Evolutionary conservation across 1,284 basidiomycete species (phyloP).

Genomic region (Cryptococcus sp.): DNA sequence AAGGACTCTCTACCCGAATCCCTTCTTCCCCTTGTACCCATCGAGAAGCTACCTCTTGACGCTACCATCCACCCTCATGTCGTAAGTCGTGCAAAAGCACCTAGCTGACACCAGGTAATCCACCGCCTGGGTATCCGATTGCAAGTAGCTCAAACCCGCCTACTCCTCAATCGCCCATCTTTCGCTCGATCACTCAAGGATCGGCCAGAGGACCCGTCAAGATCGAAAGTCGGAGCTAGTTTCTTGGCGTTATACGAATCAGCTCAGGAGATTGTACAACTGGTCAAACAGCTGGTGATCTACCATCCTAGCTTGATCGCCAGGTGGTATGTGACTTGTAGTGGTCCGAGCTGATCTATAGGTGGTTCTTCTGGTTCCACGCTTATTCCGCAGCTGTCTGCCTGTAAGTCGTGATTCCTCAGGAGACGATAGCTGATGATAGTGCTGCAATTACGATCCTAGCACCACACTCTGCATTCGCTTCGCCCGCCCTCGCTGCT

Average conservation of each 20-base stretch:
- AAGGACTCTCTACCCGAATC: conserved; percentile 33
- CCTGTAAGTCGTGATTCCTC: conserved; percentile 29
- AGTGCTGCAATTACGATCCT: conserved; percentile 42
- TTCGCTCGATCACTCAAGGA: conserved; percentile 42
- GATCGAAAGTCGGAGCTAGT: conserved; percentile 27
- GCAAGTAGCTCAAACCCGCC: conserved; percentile 38
- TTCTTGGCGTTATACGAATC: conserved; percentile 43
- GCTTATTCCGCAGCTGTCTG: conserved; percentile 44
- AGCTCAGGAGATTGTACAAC: conserved; percentile 44
- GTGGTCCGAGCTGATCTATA: conserved; percentile 2
- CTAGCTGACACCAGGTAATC: conserved; percentile 24
- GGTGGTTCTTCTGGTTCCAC: conserved; percentile 48
- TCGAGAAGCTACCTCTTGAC: conserved; percentile 39
- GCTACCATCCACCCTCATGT: conserved; percentile 36
- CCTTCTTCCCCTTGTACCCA: conserved; percentile 31
- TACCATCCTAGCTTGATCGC: conserved; percentile 44
- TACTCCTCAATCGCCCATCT: conserved; percentile 42
- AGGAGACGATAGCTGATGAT: not conserved
- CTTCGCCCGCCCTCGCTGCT: conserved; percentile 38
- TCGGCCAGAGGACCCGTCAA: conserved; percentile 30
- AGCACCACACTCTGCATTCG: conserved; percentile 43
- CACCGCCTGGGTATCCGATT: conserved; percentile 45
- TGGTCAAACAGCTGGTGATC: conserved; percentile 43
- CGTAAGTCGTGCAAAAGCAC: conserved; percentile 8
- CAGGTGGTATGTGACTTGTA: conserved; percentile 24